Percentiles rank a stretch among this genome's conserved stretches.
phyloP scores from a whole-genome alignment of 2,329 filamentous ascomycete species.

The Stemphylium beticola region DNA sequence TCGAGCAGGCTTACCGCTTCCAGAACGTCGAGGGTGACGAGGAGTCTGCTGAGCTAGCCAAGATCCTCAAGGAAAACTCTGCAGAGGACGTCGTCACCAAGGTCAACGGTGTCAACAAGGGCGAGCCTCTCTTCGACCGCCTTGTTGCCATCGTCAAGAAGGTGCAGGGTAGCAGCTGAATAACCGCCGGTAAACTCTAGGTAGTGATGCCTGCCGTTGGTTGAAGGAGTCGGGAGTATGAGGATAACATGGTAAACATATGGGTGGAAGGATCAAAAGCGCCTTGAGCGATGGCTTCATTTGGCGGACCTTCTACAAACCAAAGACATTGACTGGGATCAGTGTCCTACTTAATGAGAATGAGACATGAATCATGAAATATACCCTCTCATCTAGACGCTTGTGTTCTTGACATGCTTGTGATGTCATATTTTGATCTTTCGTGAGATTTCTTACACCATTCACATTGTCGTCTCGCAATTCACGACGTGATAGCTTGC shows the following conservation, averaged over 20 bases:
- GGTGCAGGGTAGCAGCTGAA: slow-evolving; percentile 64
- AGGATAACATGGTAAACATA: slow-evolving; percentile 6
- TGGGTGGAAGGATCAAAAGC: slow-evolving; percentile 12
- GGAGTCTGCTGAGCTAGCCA: slow-evolving; percentile 83
- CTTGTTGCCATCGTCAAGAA: slow-evolving; percentile 80
- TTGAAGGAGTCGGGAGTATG: slow-evolving; percentile 1
- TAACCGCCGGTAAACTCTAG: slow-evolving; percentile 23
- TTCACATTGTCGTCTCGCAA: no score
- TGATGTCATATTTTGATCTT: no score
- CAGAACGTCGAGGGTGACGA: slow-evolving; percentile 92
- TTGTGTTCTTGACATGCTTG: no score
- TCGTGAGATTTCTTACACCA: no score
- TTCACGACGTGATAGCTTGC: no score
- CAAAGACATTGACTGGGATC: slow-evolving; percentile 14
- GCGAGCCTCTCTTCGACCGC: slow-evolving; percentile 77
- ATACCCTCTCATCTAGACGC: slow-evolving; percentile 6
- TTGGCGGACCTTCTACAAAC: slow-evolving; percentile 2
- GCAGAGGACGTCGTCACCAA: slow-evolving; percentile 78
- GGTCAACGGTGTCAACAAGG: slow-evolving; percentile 79
- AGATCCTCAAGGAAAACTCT: slow-evolving; percentile 77
- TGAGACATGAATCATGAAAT: slow-evolving; percentile 26
- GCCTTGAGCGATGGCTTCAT: slow-evolving; percentile 11
- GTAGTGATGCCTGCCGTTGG: background rate
- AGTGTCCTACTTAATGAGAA: slow-evolving; percentile 22
- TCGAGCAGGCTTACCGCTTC: slow-evolving; percentile 94